phyloP scores from a whole-genome alignment of 371 early-diverging fungal genomes.

The Zancudomyces culisetae region DNA sequence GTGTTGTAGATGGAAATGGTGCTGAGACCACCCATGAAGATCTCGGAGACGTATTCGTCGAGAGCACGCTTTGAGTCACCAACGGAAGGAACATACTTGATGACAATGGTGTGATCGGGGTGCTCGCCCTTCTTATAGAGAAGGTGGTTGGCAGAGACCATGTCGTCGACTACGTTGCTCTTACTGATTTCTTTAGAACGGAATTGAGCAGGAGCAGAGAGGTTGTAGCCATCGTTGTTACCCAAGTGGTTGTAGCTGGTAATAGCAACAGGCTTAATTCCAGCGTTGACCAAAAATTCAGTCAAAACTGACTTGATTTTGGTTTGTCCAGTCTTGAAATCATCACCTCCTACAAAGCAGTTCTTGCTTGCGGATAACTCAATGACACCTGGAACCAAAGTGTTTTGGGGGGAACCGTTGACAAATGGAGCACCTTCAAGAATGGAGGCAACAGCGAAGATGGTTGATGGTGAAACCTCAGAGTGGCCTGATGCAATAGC shows the following conservation, averaged over 20 bases:
- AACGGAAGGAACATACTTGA: constrained; percentile 93
- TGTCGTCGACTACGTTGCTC: constrained; percentile 92
- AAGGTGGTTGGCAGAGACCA: constrained; percentile 83
- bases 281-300: constrained; percentile 93
- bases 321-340: constrained; percentile 97
- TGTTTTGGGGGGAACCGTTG: constrained; percentile 97
- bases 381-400: constrained; percentile 85
- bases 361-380: constrained; percentile 70
- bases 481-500: constrained; percentile 57
- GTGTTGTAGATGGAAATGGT: constrained; percentile 91
- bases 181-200: constrained; percentile 95
- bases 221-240: constrained; percentile 96
- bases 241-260: constrained; percentile 96
- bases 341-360: constrained; percentile 90
- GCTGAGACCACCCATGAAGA: constrained; percentile 94
- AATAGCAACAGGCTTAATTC: constrained; percentile 92
- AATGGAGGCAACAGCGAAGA: constrained; percentile 91
- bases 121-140: constrained; percentile 75
- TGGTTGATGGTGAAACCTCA: constrained; percentile 88
- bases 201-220: constrained; percentile 91
- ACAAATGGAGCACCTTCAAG: constrained; percentile 86
- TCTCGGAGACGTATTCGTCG: constrained; percentile 92
- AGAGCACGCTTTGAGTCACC: constrained; percentile 94
- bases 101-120: constrained; percentile 87
- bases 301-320: constrained; percentile 95